phyloP scores from a whole-genome alignment of 139 green algal genomes.

The Volvox reticuliferus region DNA sequence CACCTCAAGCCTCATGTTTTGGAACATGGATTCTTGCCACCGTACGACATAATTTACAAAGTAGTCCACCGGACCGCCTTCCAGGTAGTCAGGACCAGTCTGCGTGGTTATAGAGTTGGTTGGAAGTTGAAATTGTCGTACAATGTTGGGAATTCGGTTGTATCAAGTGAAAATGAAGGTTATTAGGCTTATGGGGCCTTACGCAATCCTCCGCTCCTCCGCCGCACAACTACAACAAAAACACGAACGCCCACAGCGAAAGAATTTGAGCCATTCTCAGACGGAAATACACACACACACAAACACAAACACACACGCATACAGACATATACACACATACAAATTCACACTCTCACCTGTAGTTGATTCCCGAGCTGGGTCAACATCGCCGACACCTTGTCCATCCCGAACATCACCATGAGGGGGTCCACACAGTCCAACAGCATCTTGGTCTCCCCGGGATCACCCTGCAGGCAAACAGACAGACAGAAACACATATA shows the following conservation, averaged over 20 bases:
- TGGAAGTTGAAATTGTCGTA: too few relatives aligned
- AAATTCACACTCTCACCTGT: neutral
- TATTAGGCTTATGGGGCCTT: too few relatives aligned
- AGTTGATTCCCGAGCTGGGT: constrained; percentile 2
- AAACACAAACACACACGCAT: too few relatives aligned
- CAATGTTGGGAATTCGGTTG: too few relatives aligned
- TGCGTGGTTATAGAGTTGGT: neutral
- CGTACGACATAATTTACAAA: constrained; percentile 25
- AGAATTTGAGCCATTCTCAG: too few relatives aligned
- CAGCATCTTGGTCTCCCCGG: constrained; percentile 75
- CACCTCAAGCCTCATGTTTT: constrained; percentile 48
- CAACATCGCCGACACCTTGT: constrained; percentile 35
- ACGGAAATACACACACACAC: too few relatives aligned
- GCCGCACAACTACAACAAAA: too few relatives aligned
- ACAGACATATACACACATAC: too few relatives aligned
- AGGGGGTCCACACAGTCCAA: constrained; percentile 67
- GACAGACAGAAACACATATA: neutral
- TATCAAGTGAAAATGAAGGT: too few relatives aligned
- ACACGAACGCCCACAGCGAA: too few relatives aligned
- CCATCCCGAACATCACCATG: constrained; percentile 52
- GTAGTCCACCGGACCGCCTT: constrained; percentile 15
- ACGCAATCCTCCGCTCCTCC: too few relatives aligned
- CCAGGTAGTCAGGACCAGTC: constrained; percentile 36
- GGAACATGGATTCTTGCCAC: neutral
- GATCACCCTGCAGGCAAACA: constrained; percentile 73